A percentile compares a stretch with the other conserved stretches of the same genome.
phyloP scores from a whole-genome alignment of 345 rosid species.

The Punica granatum region DNA sequence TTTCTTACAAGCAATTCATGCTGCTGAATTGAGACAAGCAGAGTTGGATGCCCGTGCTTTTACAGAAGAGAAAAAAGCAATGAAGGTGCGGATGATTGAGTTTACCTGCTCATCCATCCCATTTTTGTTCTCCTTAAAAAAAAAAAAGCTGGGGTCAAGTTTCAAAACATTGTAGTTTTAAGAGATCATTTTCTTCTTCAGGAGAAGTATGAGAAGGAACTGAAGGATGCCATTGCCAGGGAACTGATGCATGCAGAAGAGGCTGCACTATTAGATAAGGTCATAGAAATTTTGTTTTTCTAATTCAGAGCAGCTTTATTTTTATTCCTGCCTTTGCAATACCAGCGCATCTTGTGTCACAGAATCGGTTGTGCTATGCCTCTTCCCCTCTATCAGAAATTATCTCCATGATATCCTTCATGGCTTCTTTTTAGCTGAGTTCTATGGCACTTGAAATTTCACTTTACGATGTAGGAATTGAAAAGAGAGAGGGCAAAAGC shows the following conservation, averaged over 20 bases:
- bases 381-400: too few species aligned
- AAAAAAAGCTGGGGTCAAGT: neutral
- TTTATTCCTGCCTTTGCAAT: neutral
- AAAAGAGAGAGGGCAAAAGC: slow-evolving; percentile 88
- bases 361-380: too few species aligned
- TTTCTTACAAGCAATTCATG: slow-evolving; percentile 85
- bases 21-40: slow-evolving; percentile 86
- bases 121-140: neutral
- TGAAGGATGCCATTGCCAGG: slow-evolving; percentile 84
- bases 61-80: slow-evolving; percentile 54
- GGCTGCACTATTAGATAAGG: slow-evolving; percentile 96
- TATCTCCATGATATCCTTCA: neutral
- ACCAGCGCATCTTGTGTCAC: too few species aligned
- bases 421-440: neutral
- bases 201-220: slow-evolving; percentile 86
- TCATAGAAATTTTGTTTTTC: slow-evolving; percentile 14
- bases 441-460: neutral
- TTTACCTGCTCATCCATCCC: neutral
- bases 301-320: slow-evolving; percentile 6
- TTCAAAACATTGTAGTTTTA: neutral
- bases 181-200: slow-evolving; percentile 17
- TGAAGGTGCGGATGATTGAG: slow-evolving; percentile 49
- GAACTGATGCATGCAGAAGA: slow-evolving; percentile 94
- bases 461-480: slow-evolving; percentile 52
- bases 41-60: slow-evolving; percentile 76